phyloP scores from a whole-genome alignment of 176 grass and related monocot species.

The Eremochloa ophiuroides region DNA sequence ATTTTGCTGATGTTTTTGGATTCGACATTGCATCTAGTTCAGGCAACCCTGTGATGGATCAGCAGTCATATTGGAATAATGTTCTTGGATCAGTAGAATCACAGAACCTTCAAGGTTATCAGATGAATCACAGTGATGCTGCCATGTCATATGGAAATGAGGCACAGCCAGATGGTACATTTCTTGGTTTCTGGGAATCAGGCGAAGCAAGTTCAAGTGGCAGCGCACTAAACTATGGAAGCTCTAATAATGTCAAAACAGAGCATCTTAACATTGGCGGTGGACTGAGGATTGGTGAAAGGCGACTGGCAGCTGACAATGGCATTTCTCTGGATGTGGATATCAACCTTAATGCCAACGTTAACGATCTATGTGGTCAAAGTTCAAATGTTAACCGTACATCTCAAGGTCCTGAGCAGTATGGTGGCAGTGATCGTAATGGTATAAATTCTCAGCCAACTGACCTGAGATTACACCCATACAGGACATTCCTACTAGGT shows the following conservation, averaged over 20 bases:
- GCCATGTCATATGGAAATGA: conserved; percentile 38
- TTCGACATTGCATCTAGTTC: conserved; percentile 50
- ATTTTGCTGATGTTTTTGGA: conserved; percentile 42
- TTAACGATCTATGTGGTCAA: conserved; percentile 29
- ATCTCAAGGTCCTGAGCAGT: conserved; percentile 26
- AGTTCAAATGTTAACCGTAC: conserved; percentile 34
- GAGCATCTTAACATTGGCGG: conserved; percentile 37
- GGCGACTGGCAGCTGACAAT: conserved; percentile 30
- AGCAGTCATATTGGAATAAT: conserved; percentile 55
- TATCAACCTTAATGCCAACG: conserved; percentile 32
- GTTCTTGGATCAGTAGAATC: conserved; percentile 44
- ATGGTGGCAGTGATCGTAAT: conserved; percentile 11
- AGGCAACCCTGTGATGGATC: conserved; percentile 50
- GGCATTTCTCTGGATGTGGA: conserved; percentile 40
- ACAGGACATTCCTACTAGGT: conserved; percentile 34
- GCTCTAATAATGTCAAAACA: conserved; percentile 33
- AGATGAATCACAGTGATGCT: conserved; percentile 20
- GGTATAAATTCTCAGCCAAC: conserved; percentile 24
- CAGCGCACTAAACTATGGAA: conserved; percentile 32
- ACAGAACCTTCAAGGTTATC: conserved; percentile 46
- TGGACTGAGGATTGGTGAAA: conserved; percentile 49
- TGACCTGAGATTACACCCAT: conserved; percentile 45
- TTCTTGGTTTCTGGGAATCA: conserved; percentile 57
- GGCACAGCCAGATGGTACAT: conserved; percentile 33
- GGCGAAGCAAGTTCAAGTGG: conserved; percentile 50